Evolutionary conservation across 1,139 yeast genomes (phyloP).

Genomic region (Pichia sp.): DNA sequence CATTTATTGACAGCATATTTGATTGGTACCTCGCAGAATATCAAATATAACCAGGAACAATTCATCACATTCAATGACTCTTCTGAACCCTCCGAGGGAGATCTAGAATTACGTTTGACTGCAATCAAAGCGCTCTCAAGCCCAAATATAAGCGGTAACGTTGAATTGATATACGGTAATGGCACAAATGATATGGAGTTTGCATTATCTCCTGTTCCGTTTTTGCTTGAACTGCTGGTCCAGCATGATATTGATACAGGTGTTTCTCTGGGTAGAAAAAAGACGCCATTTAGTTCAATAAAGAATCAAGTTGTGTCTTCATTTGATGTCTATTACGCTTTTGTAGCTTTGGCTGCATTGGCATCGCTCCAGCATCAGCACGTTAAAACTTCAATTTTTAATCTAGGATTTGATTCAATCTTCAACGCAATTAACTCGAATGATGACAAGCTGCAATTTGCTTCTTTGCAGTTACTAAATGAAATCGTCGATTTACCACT

Average conservation of each 20-base stretch:
- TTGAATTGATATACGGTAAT: constrained; percentile 29
- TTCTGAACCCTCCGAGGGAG: constrained; percentile 9
- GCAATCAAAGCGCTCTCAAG: constrained; percentile 34
- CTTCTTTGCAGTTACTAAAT: constrained; percentile 40
- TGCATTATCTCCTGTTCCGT: constrained; percentile 36
- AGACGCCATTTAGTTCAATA: constrained; percentile 14
- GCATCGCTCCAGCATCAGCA: constrained; percentile 17
- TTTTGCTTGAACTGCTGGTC: constrained; percentile 37
- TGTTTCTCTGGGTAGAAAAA: not conserved
- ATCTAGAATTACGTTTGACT: constrained; percentile 18
- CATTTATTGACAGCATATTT: constrained; percentile 9
- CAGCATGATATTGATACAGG: constrained; percentile 19
- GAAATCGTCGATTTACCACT: constrained; percentile 38
- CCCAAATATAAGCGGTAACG: constrained; percentile 36
- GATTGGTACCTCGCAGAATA: constrained; percentile 21
- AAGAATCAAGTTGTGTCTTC: constrained; percentile 12
- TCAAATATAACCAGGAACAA: constrained; percentile 16
- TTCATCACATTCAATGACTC: constrained; percentile 5
- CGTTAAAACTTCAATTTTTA: constrained; percentile 28
- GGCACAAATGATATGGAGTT: constrained; percentile 28
- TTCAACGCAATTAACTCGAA: constrained; percentile 30
- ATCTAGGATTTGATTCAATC: constrained; percentile 31
- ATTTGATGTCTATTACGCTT: constrained; percentile 10
- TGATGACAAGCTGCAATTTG: constrained; percentile 33
- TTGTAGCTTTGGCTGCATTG: constrained; percentile 18